Base-by-base conservation (phyloP, 2,329 filamentous ascomycete species). In the Pseudogymnoascus sp. region DNA sequence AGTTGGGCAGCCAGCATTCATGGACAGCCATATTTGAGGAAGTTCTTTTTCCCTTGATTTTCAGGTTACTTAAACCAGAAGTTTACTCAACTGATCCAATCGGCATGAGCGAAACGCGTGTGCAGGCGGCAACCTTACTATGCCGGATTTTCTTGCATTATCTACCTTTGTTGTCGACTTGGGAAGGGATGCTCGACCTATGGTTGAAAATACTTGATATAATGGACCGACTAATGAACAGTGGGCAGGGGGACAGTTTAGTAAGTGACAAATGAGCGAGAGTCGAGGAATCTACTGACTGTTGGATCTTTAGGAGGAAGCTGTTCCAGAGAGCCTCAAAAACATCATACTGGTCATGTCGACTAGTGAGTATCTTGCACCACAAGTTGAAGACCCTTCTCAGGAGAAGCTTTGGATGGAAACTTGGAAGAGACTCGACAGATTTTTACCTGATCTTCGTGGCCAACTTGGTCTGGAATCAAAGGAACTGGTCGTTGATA, bases 91-190 rank as follows among this genome's bases (percentile, higher is more conserved):
- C 89, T 1, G 94, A 99, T 72, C 89, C 91, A 1, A 80, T 89
- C 36, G 94, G 94, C 38, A 99, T 99, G 94, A 90, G 90, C 67
- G 93, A 97, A 75, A 97, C 94, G 60, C 83, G 94, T 44, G 90
- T 97, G 0, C 91, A 97, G 71, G 91, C 91, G 1, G 91, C 93
- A 0, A 96, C 91, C 8, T 79, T 99, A 59, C 81, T 99, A 12
- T 96, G 91, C 79, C 97, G 95, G 74, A 93, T 97, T 2, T 99
- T 97, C 76, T 76, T 99, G 64, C 92, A 96, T 73, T 97, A 97
- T 73, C 81, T 97, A 2, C 90, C 93, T 2, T 79, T 93, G 38
- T 81, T 97, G 29, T 89, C 88, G 4, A 87, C 91, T 68, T 92
- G 91, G 84, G 89, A 92, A 21, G 91, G 91, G 17, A 91, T 97